phyloP scores from a whole-genome alignment of 345 rosid species.

The Garcia nutans region DNA sequence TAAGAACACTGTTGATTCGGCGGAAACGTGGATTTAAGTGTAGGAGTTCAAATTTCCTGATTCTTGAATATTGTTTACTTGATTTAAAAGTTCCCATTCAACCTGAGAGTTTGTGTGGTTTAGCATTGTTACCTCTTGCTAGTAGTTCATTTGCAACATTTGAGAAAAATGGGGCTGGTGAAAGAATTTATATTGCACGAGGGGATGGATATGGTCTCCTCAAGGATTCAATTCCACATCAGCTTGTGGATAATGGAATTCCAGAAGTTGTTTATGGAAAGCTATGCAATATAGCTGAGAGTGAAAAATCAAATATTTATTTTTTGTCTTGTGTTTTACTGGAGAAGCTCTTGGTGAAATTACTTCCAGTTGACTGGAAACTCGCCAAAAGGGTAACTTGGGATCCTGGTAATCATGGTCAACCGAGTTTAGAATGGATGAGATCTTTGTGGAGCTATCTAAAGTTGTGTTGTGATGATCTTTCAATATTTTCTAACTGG shows the following conservation, averaged over 20 bases:
- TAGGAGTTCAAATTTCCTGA: slow-evolving; percentile 56
- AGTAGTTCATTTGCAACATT: slow-evolving; percentile 76
- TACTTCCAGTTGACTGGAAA: slow-evolving; percentile 91
- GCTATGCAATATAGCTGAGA: slow-evolving; percentile 69
- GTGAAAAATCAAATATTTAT: slow-evolving; percentile 62
- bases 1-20: slow-evolving; percentile 68
- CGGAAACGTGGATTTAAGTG: slow-evolving; percentile 68
- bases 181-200: slow-evolving; percentile 70
- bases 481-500: slow-evolving; percentile 83
- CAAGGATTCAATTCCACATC: slow-evolving; percentile 74
- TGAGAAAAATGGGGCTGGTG: slow-evolving; percentile 70
- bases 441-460: slow-evolving; percentile 73
- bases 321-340: slow-evolving; percentile 78
- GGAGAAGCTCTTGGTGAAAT: slow-evolving; percentile 78
- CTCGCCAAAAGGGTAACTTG: slow-evolving; percentile 63
- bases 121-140: slow-evolving; percentile 81
- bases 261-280: slow-evolving; percentile 61
- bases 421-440: slow-evolving; percentile 83
- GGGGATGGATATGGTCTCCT: slow-evolving; percentile 75
- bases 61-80: slow-evolving; percentile 88
- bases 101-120: slow-evolving; percentile 58
- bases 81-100: slow-evolving; percentile 55
- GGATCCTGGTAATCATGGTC: slow-evolving; percentile 76
- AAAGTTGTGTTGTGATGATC: slow-evolving; percentile 74
- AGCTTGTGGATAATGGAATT: slow-evolving; percentile 65